Evolutionary conservation across 2,329 filamentous ascomycete genomes (phyloP).

Genomic region (Fonsecaea monophora): DNA sequence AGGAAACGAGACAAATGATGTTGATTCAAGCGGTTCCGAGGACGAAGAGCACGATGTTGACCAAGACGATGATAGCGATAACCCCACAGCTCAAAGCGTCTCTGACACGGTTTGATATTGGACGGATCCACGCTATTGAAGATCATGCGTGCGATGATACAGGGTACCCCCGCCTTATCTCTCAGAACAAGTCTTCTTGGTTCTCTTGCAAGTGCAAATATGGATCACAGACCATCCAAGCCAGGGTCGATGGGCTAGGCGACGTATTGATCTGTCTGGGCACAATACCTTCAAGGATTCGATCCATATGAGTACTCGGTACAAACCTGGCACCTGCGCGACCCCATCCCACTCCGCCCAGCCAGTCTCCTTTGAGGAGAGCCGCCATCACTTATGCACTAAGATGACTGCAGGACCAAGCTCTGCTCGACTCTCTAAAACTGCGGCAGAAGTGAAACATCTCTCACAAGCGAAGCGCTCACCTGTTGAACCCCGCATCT

Average conservation of each 20-base stretch:
- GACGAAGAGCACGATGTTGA: constrained; percentile 49
- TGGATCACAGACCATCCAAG: background rate
- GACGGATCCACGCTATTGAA: background rate
- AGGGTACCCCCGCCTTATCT: background rate
- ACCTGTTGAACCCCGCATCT: constrained; percentile 16
- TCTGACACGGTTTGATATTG: constrained; percentile 13
- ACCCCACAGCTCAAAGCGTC: background rate
- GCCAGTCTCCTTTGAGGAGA: constrained; percentile 1
- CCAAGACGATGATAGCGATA: constrained; percentile 32
- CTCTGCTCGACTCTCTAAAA: background rate
- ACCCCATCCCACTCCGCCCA: constrained; percentile 10
- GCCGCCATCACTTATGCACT: background rate
- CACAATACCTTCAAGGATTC: background rate
- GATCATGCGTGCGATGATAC: constrained; percentile 9
- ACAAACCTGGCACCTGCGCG: background rate
- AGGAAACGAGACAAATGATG: constrained; percentile 48
- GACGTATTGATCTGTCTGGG: constrained; percentile 14
- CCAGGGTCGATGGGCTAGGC: background rate
- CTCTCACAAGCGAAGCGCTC: constrained; percentile 15
- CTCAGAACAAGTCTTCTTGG: background rate
- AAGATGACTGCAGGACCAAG: background rate
- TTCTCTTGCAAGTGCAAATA: background rate
- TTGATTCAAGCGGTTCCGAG: constrained; percentile 50
- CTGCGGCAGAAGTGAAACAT: constrained; percentile 17
- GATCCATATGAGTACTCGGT: too few relatives aligned